phyloP scores from a whole-genome alignment of 805 yeast genomes.

The Nakazawaea laoshanensis region DNA sequence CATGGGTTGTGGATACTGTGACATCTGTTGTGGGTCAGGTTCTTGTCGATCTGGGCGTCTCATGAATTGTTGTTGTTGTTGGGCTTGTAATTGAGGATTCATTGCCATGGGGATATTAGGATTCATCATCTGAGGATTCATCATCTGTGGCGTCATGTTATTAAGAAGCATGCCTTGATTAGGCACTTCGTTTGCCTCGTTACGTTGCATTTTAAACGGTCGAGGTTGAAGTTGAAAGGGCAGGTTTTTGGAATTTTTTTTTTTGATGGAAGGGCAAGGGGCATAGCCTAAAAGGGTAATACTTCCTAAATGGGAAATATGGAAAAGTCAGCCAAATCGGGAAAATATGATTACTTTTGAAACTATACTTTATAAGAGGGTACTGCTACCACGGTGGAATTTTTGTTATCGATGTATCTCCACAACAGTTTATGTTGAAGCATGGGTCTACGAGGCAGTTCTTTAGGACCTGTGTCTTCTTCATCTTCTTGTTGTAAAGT shows the following conservation, averaged over 20 bases:
- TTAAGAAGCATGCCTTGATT: slow-evolving; percentile 9
- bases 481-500: slow-evolving; percentile 17
- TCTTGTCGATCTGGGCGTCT: slow-evolving; percentile 11
- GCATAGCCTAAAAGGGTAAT: too few relatives aligned
- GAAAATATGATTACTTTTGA: background rate
- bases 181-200: slow-evolving; percentile 3
- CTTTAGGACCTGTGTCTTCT: slow-evolving; percentile 9
- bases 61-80: slow-evolving; percentile 12
- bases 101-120: slow-evolving; percentile 6
- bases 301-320: background rate
- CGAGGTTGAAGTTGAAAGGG: background rate
- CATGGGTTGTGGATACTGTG: slow-evolving; percentile 5
- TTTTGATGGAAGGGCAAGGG: background rate
- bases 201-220: too few relatives aligned
- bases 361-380: background rate
- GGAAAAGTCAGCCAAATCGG: background rate
- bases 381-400: background rate
- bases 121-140: slow-evolving; percentile 6
- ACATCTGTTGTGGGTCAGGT: slow-evolving; percentile 10
- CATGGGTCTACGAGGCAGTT: slow-evolving; percentile 30
- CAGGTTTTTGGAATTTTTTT: background rate
- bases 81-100: slow-evolving; percentile 1
- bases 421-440: slow-evolving; percentile 35
- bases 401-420: slow-evolving; percentile 19
- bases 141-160: slow-evolving; percentile 2